phyloP scores from a whole-genome alignment of 106 monocot species.

The Dioscorea dumetorum region DNA sequence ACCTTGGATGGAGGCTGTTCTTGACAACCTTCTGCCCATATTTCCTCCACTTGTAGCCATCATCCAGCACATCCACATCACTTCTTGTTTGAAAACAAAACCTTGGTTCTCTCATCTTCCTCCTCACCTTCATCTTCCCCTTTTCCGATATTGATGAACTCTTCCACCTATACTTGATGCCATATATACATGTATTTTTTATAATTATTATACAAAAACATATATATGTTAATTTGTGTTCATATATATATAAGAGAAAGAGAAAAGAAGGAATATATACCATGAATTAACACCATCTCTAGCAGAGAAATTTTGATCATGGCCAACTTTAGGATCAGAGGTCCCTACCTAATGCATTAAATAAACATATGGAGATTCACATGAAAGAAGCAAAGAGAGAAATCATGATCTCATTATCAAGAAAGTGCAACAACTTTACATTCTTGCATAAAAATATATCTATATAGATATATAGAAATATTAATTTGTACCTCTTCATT shows the following conservation, averaged over 20 bases:
- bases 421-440: neutral
- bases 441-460: neutral
- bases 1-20: slow-evolving; percentile 84
- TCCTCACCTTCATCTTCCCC: slow-evolving; percentile 59
- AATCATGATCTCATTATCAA: neutral
- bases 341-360: slow-evolving; percentile 19
- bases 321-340: slow-evolving; percentile 23
- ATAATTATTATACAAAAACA: neutral
- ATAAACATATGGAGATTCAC: too few relatives aligned
- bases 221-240: neutral
- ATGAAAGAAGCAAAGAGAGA: neutral
- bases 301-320: slow-evolving; percentile 14
- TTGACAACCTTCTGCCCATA: slow-evolving; percentile 86
- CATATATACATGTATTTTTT: neutral
- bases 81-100: slow-evolving; percentile 86
- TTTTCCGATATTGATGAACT: slow-evolving; percentile 27
- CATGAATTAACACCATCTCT: slow-evolving; percentile 30
- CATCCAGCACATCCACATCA: slow-evolving; percentile 72
- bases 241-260: neutral
- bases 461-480: neutral
- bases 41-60: slow-evolving; percentile 83
- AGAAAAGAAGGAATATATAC: slow-evolving; percentile 10
- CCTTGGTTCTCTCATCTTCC: slow-evolving; percentile 75
- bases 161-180: slow-evolving; percentile 45
- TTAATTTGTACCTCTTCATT: slow-evolving; percentile 29